Conservation (phyloP, 1,284 basidiomycete species). For the Paramarasmius palmivorus region DNA sequence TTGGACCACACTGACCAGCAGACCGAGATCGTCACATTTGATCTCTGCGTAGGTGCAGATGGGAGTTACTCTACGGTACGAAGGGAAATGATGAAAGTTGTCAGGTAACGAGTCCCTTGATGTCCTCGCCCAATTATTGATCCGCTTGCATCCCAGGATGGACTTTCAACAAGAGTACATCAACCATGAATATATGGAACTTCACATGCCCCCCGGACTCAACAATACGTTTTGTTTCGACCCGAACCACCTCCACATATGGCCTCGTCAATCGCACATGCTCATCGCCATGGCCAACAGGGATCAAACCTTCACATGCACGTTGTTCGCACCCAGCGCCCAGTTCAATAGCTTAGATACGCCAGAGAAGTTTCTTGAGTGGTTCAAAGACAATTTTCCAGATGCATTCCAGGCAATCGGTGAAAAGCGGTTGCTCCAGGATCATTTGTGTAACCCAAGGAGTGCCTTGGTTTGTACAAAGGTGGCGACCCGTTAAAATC, state of each 20-base stretch:
- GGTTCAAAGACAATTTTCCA: slow-evolving; percentile 87
- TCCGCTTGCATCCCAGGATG: too few relatives aligned
- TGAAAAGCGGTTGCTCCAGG: slow-evolving; percentile 70
- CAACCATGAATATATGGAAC: too few relatives aligned
- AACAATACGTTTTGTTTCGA: slow-evolving; percentile 79
- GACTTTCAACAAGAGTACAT: slow-evolving; percentile 94
- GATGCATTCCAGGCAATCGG: slow-evolving; percentile 87
- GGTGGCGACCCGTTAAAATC: too few relatives aligned
- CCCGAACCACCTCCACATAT: slow-evolving; percentile 96
- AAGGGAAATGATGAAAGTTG: slow-evolving; percentile 86
- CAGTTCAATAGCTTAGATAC: slow-evolving; percentile 74
- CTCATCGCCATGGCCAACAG: slow-evolving; percentile 98
- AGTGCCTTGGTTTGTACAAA: slow-evolving; percentile 91
- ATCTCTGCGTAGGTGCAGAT: slow-evolving; percentile 88
- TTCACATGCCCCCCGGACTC: slow-evolving; percentile 87
- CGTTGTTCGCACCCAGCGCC: slow-evolving; percentile 86
- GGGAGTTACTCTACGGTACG: slow-evolving; percentile 87
- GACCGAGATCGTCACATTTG: slow-evolving; percentile 63
- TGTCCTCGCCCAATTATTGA: too few relatives aligned
- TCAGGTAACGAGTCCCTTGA: too few relatives aligned
- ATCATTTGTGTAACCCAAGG: slow-evolving; percentile 83
- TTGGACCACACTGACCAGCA: slow-evolving; percentile 41
- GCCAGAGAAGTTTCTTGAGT: slow-evolving; percentile 62
- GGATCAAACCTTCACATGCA: slow-evolving; percentile 89
- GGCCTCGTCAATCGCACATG: slow-evolving; percentile 99